phyloP scores from a whole-genome alignment of 2,329 filamentous ascomycete species.

The Arachnomyces sp. region DNA sequence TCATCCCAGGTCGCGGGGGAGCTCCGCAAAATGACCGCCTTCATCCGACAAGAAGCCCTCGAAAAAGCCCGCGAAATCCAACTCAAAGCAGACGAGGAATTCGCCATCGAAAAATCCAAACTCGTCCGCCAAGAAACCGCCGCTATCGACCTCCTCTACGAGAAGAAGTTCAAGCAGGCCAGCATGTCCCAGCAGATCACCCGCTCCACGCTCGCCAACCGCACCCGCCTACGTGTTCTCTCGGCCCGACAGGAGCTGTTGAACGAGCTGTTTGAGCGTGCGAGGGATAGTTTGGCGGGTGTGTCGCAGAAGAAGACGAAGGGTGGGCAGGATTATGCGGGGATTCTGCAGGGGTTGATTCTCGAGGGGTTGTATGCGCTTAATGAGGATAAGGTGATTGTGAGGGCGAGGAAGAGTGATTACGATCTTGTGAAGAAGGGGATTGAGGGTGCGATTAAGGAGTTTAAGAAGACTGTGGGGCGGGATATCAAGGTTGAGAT shows the following conservation, averaged over 20 bases:
- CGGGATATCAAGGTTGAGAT: slow-evolving; percentile 62
- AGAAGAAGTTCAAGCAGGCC: slow-evolving; percentile 99
- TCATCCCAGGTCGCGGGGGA: slow-evolving; percentile 75
- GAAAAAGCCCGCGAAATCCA: slow-evolving; percentile 97
- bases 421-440: slow-evolving; percentile 67
- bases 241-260: slow-evolving; percentile 81
- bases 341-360: slow-evolving; percentile 67
- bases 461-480: slow-evolving; percentile 72
- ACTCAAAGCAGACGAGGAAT: slow-evolving; percentile 98
- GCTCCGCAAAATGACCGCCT: slow-evolving; percentile 99
- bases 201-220: slow-evolving; percentile 90
- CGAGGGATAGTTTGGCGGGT: slow-evolving; percentile 61
- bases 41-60: slow-evolving; percentile 96
- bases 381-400: slow-evolving; percentile 65
- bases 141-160: slow-evolving; percentile 84
- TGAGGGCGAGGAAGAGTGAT: slow-evolving; percentile 75
- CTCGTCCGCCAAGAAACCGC: slow-evolving; percentile 92
- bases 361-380: slow-evolving; percentile 86
- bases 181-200: slow-evolving; percentile 99
- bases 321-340: slow-evolving; percentile 57
- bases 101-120: slow-evolving; percentile 98
- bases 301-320: slow-evolving; percentile 44
- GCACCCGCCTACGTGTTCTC: slow-evolving; percentile 83
- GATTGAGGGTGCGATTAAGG: slow-evolving; percentile 63
- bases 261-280: slow-evolving; percentile 77